Conservation (phyloP, 306 rosid species). For the Fragaria vesca region DNA sequence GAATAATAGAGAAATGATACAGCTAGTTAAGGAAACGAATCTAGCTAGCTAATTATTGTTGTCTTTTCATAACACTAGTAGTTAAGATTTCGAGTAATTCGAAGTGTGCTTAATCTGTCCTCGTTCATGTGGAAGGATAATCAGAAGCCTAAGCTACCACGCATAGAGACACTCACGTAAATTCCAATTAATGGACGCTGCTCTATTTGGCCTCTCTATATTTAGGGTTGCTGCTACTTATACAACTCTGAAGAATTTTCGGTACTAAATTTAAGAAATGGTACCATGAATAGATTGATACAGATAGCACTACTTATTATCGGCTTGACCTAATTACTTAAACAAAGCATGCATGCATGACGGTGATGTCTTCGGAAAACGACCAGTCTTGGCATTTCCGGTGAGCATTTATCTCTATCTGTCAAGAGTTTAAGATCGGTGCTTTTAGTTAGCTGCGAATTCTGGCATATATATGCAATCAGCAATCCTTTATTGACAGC, state of each 20-base stretch:
- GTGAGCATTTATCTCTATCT: conserved; percentile 17
- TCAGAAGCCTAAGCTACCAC: not conserved
- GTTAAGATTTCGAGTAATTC: not conserved
- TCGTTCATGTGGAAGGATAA: not conserved
- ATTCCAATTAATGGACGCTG: not conserved
- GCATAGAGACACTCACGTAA: not conserved
- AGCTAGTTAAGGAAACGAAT: not conserved
- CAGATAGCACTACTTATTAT: not conserved
- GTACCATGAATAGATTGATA: not conserved
- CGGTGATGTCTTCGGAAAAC: not conserved
- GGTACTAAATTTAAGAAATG: not conserved
- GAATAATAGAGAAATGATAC: not conserved
- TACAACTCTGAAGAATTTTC: not conserved
- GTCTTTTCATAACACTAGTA: not conserved
- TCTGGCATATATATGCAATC: not conserved
- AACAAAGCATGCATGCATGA: not conserved
- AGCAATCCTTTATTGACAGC: not conserved
- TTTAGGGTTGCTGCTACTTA: not conserved
- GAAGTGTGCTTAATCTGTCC: too few relatives aligned
- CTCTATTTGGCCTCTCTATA: not conserved
- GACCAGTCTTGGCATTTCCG: conserved; percentile 3
- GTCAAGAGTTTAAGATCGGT: not conserved
- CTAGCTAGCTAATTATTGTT: too few relatives aligned
- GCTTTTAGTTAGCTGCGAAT: conserved; percentile 12
- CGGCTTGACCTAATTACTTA: not conserved